These are phyloP conservation scores for Acacia pycnantha DNA, from an alignment of 331 rosid genomes.

Conservation along the genomic window DNA sequence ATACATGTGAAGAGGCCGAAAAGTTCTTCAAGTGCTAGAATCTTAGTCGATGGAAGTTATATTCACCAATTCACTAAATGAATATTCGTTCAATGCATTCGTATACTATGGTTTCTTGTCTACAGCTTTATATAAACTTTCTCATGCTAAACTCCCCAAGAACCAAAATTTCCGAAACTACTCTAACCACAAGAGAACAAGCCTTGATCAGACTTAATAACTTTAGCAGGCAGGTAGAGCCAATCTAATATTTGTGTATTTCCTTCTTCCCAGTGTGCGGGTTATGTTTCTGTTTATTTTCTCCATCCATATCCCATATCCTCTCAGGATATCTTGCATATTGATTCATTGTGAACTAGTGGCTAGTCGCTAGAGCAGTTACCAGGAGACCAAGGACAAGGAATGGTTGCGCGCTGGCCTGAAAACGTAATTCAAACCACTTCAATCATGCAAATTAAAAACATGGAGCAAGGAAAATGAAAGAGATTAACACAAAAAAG, in stretches of 20 bases:
- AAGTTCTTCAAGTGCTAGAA: no score
- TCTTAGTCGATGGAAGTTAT: no score
- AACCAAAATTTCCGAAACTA: neutral
- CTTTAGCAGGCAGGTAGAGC: no score
- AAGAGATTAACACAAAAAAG: neutral
- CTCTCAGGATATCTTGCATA: neutral
- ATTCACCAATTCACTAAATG: no score
- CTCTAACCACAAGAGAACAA: no score
- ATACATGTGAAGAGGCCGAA: no score
- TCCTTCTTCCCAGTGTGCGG: no score
- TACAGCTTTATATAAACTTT: no score
- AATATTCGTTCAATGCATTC: no score
- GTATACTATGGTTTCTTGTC: no score
- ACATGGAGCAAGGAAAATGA: neutral
- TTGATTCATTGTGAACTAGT: conserved; percentile 19
- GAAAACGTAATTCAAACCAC: conserved; percentile 25
- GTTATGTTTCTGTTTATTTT: neutral
- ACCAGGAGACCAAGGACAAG: conserved; percentile 70
- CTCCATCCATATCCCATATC: neutral
- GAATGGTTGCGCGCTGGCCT: conserved; percentile 82
- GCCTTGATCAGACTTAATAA: neutral
- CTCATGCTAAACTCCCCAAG: no score
- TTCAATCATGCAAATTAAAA: neutral
- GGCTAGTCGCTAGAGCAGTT: conserved; percentile 71
- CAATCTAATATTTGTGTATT: no score